Evolutionary conservation across 2,329 filamentous ascomycete genomes (phyloP), one percentile per base, ranked within the genome.

Genomic region (Colletotrichum horii): DNA sequence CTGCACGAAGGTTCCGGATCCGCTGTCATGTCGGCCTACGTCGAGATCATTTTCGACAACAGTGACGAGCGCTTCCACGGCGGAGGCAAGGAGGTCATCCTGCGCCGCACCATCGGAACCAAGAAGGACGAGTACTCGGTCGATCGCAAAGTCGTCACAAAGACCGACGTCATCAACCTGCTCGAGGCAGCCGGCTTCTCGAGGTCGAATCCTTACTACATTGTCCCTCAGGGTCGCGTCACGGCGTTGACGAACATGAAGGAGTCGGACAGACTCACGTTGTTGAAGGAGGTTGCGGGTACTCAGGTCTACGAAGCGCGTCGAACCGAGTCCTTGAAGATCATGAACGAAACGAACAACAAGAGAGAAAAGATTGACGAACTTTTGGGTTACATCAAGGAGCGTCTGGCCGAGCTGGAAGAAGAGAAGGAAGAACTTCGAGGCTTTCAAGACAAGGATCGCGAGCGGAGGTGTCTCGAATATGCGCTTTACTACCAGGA

Each of bases 91-190:
- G 96, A 99, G 83, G 92, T 98, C 64, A 93, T 97, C 56, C 88
- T 99, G 74, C 94, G 97, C 77, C 94, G 97, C 60, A 98, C 97
- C 0, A 99, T 99, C 83, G 97, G 96, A 68, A 89, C 96, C 78
- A 98, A 99, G 86, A 99, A 99, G 86, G 97, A 99, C 83, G 97
- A 99, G 87, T 99, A 98, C 84, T 98, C 96, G 2, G 91, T 99
- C 34, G 97, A 99, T 85, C 95, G 96, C 83, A 99, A 98, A 87
- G 98, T 98, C 79, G 95, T 96, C 38, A 98, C 96, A 48, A 98
- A 98, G 83, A 91, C 93, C 77, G 97, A 99, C 83, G 96, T 99
- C 75, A 94, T 97, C 89, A 98, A 98, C 83, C 90, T 99, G 48
- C 91, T 99, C 56, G 97, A 99, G 84, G 97, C 96, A 9, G 97